Evolutionary conservation across 1,284 basidiomycete genomes (phyloP).

Genomic region (Rhodotorula sp.): DNA sequence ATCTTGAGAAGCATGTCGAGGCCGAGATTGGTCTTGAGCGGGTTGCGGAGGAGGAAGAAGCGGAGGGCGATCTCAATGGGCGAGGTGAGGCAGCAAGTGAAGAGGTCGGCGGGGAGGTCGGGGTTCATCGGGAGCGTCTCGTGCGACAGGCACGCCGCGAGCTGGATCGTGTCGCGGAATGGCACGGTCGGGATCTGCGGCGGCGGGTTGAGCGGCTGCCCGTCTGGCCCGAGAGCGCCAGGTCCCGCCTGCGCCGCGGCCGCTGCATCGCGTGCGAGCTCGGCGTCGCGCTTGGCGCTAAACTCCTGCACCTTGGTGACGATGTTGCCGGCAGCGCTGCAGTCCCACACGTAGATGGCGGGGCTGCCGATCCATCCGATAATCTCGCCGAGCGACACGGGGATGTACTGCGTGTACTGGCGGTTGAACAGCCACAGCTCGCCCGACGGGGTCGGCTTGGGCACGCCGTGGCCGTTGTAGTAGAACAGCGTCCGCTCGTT

Average conservation of each 20-base stretch:
- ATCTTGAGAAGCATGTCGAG: conserved; percentile 93
- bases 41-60: conserved; percentile 89
- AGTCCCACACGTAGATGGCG: conserved; percentile 98
- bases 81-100: conserved; percentile 95
- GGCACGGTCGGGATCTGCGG: conserved; percentile 59
- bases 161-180: conserved; percentile 87
- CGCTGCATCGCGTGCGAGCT: conserved; percentile 54
- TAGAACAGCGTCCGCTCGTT: conserved; percentile 95
- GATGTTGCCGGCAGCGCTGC: conserved; percentile 91
- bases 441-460: conserved; percentile 92
- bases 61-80: conserved; percentile 97
- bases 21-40: conserved; percentile 58
- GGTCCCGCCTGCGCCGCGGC: conserved; percentile 7
- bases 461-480: conserved; percentile 98
- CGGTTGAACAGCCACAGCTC: conserved; percentile 99
- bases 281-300: conserved; percentile 80
- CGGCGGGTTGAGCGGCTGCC: conserved; percentile 46
- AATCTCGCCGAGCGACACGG: conserved; percentile 58
- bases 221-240: conserved; percentile 13
- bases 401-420: conserved; percentile 98
- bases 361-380: conserved; percentile 62
- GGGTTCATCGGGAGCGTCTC: conserved; percentile 93
- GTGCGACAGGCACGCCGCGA: conserved; percentile 89
- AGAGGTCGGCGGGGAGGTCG: conserved; percentile 93
- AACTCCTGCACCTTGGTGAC: conserved; percentile 87